A percentile compares a stretch with the other conserved stretches of the same genome.
Evolutionary conservation across 352 stramenopile genomes (phyloP).

Genomic region (Globisporangium lucens): DNA sequence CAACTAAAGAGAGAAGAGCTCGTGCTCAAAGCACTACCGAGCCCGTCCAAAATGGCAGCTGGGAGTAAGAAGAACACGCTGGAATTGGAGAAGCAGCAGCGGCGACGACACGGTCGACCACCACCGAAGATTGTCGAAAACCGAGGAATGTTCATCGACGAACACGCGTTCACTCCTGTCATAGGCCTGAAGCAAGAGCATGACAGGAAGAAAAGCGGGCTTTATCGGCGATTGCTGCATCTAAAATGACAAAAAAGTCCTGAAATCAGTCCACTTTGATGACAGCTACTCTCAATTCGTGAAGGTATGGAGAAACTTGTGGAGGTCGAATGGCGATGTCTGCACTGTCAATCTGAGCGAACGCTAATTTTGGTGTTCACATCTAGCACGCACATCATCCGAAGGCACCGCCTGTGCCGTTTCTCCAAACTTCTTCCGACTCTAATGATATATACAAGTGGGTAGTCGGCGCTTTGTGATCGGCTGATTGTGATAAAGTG

Average conservation of each 20-base stretch:
- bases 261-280: no score
- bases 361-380: no score
- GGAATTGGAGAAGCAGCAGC: conserved; percentile 26
- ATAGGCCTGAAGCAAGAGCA: conserved; percentile 28
- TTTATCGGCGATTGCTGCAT: conserved; percentile 43
- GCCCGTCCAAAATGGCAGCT: conserved; percentile 6
- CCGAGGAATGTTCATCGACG: conserved; percentile 30
- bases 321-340: no score
- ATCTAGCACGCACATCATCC: no score
- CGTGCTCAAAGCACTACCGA: conserved; percentile 22
- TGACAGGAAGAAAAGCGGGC: conserved; percentile 31
- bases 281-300: background rate
- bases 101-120: conserved; percentile 35
- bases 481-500: no score
- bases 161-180: conserved; percentile 26
- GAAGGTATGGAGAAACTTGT: no score
- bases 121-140: conserved; percentile 35
- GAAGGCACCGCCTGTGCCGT: no score
- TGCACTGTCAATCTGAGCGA: no score
- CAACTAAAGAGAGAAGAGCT: conserved; percentile 36
- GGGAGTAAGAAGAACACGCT: conserved; percentile 6
- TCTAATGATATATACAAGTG: no score
- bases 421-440: no score
- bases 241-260: conserved; percentile 14
- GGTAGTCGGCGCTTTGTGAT: no score